Evolutionary conservation across 1,139 yeast species (phyloP).

Genomic region (Candida sp.): DNA sequence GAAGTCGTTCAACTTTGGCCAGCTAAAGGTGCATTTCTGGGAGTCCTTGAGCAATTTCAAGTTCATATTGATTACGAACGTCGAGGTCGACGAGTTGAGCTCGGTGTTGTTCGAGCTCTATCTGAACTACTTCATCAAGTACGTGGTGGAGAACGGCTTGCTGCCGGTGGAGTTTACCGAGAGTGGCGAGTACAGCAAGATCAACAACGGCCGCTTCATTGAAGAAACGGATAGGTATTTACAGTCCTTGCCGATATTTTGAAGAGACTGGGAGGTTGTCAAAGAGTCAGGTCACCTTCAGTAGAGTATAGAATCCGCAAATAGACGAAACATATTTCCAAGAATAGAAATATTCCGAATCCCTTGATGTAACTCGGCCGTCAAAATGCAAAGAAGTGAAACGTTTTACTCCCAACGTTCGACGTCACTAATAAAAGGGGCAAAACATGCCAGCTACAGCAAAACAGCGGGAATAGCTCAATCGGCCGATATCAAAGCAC

Average conservation of each 20-base stretch:
- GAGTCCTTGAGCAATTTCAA: slow-evolving; percentile 84
- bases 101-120: slow-evolving; percentile 69
- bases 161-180: slow-evolving; percentile 54
- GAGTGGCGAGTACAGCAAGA: slow-evolving; percentile 34
- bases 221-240: slow-evolving; percentile 45
- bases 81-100: slow-evolving; percentile 62
- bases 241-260: slow-evolving; percentile 29
- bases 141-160: slow-evolving; percentile 68
- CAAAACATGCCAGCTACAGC: neutral
- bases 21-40: slow-evolving; percentile 76
- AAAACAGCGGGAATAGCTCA: no score
- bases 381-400: no score
- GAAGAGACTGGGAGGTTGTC: neutral
- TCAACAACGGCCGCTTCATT: slow-evolving; percentile 49
- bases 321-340: neutral
- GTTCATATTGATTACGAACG: slow-evolving; percentile 77
- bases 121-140: slow-evolving; percentile 66
- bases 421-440: neutral
- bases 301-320: neutral
- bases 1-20: slow-evolving; percentile 70
- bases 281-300: neutral
- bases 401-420: neutral
- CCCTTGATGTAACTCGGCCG: neutral
- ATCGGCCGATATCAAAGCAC: neutral
- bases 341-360: neutral